phyloP scores from a whole-genome alignment of 805 yeast genomes.

The Candida pini region DNA sequence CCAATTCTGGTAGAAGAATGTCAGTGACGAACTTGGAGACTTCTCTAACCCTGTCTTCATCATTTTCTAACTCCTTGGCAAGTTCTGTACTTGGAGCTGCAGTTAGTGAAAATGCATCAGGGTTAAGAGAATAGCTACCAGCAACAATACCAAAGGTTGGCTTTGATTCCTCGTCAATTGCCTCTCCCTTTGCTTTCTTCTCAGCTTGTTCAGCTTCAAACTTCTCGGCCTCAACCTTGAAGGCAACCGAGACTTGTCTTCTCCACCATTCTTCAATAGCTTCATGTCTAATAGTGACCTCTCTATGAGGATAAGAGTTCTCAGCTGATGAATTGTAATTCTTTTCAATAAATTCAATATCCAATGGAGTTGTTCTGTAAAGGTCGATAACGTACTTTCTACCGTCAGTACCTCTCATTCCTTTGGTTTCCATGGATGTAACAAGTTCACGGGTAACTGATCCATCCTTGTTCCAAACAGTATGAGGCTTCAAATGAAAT shows the following conservation, averaged over 20 bases:
- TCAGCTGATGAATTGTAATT: conserved; percentile 37
- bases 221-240: conserved; percentile 46
- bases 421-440: conserved; percentile 77
- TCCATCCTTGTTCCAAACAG: conserved; percentile 44
- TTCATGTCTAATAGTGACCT: conserved; percentile 75
- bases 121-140: conserved; percentile 58
- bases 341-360: conserved; percentile 67
- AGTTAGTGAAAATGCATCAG: conserved; percentile 62
- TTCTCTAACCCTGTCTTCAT: conserved; percentile 60
- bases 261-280: conserved; percentile 91
- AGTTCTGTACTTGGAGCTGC: conserved; percentile 33
- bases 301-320: conserved; percentile 77
- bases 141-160: conserved; percentile 49
- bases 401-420: conserved; percentile 78
- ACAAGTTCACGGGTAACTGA: conserved; percentile 41
- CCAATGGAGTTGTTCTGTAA: conserved; percentile 79
- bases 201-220: conserved; percentile 21
- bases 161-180: conserved; percentile 31
- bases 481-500: conserved; percentile 73
- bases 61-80: conserved; percentile 36
- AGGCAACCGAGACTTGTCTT: conserved; percentile 49
- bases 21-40: conserved; percentile 59
- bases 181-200: conserved; percentile 17
- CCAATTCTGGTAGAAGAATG: conserved; percentile 56
- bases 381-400: conserved; percentile 81